Evolutionary conservation across 1,139 yeast species (phyloP).

Genomic region (Pichia inconspicua): DNA sequence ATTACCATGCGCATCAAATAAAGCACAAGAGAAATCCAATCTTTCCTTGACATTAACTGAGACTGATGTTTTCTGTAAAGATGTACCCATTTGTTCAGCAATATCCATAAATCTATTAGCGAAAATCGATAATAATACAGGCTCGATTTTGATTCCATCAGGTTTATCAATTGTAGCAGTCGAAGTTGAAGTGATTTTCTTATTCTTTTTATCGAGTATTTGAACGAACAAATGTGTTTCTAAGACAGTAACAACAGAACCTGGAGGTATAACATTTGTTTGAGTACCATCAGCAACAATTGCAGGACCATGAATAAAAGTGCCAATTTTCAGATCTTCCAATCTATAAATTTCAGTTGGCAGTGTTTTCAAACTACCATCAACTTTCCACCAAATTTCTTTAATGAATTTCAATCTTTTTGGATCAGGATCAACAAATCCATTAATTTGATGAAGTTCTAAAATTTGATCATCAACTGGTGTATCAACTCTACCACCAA

Average conservation of each 20-base stretch:
- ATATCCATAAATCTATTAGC: conserved; percentile 58
- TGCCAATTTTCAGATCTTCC: conserved; percentile 41
- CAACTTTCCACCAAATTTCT: conserved; percentile 19
- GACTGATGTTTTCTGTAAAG: conserved; percentile 53
- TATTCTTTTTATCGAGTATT: conserved; percentile 1
- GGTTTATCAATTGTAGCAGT: not conserved
- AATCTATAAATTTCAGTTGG: conserved; percentile 24
- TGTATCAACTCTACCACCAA: conserved; percentile 20
- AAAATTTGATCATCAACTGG: conserved; percentile 24
- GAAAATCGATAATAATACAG: conserved; percentile 50
- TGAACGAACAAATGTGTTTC: conserved; percentile 38
- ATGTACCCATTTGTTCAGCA: conserved; percentile 61
- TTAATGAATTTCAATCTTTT: conserved; percentile 18
- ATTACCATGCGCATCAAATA: conserved; percentile 49
- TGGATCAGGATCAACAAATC: conserved; percentile 14
- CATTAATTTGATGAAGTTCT: conserved; percentile 9
- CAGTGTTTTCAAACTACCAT: conserved; percentile 8
- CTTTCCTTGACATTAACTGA: conserved; percentile 56
- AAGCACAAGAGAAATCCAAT: conserved; percentile 55
- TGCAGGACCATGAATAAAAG: conserved; percentile 64
- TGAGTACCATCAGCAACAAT: conserved; percentile 81
- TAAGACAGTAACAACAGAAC: conserved; percentile 55
- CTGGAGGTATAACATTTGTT: conserved; percentile 73
- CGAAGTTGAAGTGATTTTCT: not conserved
- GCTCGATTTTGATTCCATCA: conserved; percentile 31